Conservation (phyloP, 345 rosid species). For the Eutrema yunnanense region DNA sequence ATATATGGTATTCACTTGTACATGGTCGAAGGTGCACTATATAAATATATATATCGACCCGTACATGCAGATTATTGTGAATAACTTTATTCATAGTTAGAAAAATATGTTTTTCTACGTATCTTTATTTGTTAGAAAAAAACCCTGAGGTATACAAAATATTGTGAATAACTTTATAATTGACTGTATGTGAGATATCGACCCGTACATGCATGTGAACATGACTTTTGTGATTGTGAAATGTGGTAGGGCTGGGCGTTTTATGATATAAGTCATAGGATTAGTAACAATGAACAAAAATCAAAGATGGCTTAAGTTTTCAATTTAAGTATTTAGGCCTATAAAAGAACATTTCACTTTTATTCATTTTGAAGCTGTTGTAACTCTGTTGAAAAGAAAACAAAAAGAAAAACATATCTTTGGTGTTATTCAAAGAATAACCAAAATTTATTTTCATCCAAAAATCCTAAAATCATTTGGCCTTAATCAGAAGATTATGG, state of each 20-base stretch:
- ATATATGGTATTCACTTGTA: not conserved
- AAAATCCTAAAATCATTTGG: not conserved
- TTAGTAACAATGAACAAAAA: constrained; percentile 7
- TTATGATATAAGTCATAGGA: constrained; percentile 21
- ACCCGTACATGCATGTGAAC: constrained; percentile 29
- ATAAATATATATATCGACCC: too few relatives aligned
- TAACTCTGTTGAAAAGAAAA: not conserved
- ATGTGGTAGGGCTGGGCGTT: constrained; percentile 14
- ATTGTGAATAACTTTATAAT: not conserved
- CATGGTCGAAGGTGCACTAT: too few relatives aligned
- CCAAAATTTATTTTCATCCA: not conserved
- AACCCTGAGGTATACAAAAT: not conserved
- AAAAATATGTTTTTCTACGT: not conserved
- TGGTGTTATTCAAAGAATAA: not conserved
- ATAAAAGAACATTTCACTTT: not conserved
- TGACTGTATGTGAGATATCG: constrained; percentile 1
- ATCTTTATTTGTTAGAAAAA: not conserved
- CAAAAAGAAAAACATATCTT: not conserved
- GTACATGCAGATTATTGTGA: too few relatives aligned
- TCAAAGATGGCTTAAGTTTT: not conserved
- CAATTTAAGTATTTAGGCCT: not conserved
- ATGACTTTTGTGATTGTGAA: constrained; percentile 27
- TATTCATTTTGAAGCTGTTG: not conserved
- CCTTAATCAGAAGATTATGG: not conserved
- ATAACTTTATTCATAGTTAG: too few relatives aligned